Conservation (phyloP, 192 early-diverging fungal genomes). For the Linnemannia hyalina region DNA sequence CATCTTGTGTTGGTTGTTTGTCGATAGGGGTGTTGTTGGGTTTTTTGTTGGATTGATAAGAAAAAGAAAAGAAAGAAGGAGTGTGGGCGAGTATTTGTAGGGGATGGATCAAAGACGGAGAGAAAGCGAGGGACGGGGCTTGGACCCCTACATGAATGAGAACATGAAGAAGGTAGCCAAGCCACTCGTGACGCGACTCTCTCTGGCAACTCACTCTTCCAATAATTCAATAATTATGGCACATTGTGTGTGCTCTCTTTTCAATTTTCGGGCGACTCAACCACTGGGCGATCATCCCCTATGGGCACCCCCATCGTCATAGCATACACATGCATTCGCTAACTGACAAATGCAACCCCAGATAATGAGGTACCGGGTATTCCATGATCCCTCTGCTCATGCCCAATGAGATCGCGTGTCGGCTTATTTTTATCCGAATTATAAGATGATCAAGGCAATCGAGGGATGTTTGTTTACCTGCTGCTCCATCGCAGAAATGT, state of each 20-base stretch:
- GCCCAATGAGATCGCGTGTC: no score
- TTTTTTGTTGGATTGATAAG: neutral
- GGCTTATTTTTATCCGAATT: no score
- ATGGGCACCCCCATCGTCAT: neutral
- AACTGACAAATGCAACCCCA: neutral
- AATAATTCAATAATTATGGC: neutral
- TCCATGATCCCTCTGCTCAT: no score
- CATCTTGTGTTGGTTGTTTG: constrained; percentile 9
- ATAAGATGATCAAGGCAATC: no score
- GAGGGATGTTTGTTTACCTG: no score
- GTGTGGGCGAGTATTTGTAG: neutral
- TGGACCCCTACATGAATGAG: neutral
- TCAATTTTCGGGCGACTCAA: neutral
- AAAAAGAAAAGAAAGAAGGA: neutral
- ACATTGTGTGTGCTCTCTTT: no score
- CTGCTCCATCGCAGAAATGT: no score
- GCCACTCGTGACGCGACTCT: neutral
- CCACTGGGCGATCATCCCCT: neutral
- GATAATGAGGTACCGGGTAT: no score
- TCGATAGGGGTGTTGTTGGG: neutral
- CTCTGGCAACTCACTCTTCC: no score
- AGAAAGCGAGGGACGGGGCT: neutral
- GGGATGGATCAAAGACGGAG: neutral
- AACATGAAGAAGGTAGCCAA: neutral
- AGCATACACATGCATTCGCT: neutral